A percentile compares a stretch with the other conserved stretches of the same genome.
Conservation (phyloP, 1,284 basidiomycete genomes). For the Sporisorium exsertum region DNA sequence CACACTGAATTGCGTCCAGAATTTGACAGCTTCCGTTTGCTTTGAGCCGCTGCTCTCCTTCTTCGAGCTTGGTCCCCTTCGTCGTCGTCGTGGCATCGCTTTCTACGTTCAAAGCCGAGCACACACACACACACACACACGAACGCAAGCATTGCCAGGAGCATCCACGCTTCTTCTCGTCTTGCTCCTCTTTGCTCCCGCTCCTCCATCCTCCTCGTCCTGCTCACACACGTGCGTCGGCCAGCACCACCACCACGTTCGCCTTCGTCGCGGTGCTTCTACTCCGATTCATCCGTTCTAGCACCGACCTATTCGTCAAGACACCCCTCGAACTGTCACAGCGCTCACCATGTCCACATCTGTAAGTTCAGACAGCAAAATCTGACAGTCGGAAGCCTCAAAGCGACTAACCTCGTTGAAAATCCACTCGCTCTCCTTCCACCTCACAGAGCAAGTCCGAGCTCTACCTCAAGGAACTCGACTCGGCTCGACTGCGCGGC, state of each 20-base stretch:
- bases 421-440: not conserved
- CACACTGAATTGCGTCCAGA: too few relatives aligned
- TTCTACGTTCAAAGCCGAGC: not conserved
- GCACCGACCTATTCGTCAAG: not conserved
- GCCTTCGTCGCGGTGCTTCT: not conserved
- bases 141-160: constrained; percentile 7
- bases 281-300: not conserved
- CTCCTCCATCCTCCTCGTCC: not conserved
- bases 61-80: not conserved
- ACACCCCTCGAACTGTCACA: not conserved
- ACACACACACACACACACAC: not conserved
- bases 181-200: not conserved
- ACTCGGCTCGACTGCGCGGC: constrained; percentile 62
- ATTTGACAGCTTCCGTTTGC: not conserved
- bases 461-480: constrained; percentile 63
- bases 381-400: not conserved
- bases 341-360: constrained; percentile 39
- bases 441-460: constrained; percentile 51
- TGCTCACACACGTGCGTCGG: not conserved
- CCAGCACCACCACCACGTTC: not conserved
- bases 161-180: not conserved
- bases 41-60: not conserved
- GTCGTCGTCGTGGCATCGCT: not conserved
- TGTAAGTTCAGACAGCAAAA: constrained; percentile 15
- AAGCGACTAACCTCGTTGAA: not conserved